Evolutionary conservation across 1,284 basidiomycete genomes (phyloP).

Genomic region (Marasmius sp.): DNA sequence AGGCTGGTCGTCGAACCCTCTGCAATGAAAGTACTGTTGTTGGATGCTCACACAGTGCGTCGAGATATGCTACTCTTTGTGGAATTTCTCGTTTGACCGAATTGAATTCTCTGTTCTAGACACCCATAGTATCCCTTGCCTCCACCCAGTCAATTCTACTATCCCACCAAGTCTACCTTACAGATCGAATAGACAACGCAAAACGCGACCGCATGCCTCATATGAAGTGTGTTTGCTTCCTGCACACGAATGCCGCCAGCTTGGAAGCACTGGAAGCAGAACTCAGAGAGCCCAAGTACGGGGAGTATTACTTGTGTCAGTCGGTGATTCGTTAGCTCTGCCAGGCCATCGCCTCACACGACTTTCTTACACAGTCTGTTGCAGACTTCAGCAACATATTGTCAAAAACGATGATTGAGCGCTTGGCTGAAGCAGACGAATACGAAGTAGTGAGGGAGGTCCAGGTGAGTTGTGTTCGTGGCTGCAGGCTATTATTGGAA

Average conservation of each 20-base stretch:
- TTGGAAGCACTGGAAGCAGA: conserved; percentile 84
- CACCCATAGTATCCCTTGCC: conserved; percentile 95
- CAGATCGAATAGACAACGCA: conserved; percentile 93
- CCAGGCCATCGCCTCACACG: conserved; percentile 18
- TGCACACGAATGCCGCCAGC: conserved; percentile 80
- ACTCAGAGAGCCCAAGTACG: conserved; percentile 88
- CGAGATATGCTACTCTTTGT: neutral
- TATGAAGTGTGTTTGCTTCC: conserved; percentile 95
- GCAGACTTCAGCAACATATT: conserved; percentile 94
- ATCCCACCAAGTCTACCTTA: conserved; percentile 97
- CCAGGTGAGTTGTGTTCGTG: conserved; percentile 58
- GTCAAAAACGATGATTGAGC: conserved; percentile 89
- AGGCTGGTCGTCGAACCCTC: conserved; percentile 86
- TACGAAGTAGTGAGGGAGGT: conserved; percentile 97
- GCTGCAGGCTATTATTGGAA: neutral
- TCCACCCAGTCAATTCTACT: conserved; percentile 93
- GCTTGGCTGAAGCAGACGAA: conserved; percentile 92
- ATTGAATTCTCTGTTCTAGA: conserved; percentile 47
- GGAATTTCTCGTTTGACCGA: conserved; percentile 2
- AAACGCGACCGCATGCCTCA: conserved; percentile 90
- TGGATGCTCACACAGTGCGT: conserved; percentile 93
- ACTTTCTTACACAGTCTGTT: conserved; percentile 16
- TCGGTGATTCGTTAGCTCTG: conserved; percentile 56
- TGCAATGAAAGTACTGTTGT: conserved; percentile 96
- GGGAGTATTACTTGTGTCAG: conserved; percentile 97